A percentile compares a stretch with the other conserved stretches of the same genome.
Conservation (phyloP, 495 filamentous ascomycete genomes). For the Cetradonia linearis region DNA sequence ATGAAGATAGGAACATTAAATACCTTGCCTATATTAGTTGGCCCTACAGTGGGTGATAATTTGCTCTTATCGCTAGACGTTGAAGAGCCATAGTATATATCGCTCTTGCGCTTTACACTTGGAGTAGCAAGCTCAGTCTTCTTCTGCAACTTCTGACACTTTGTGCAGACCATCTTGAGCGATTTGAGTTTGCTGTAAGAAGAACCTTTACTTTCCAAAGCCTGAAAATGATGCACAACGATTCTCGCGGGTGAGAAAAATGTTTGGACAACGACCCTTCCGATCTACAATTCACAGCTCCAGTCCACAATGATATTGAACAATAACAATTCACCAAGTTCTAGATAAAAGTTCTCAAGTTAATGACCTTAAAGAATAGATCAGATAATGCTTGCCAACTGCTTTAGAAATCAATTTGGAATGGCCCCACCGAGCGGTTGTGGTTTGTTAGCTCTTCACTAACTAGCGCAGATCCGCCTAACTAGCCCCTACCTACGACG, state of each 20-base stretch:
- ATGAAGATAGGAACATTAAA: conserved; percentile 13
- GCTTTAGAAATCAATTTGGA: too few relatives aligned
- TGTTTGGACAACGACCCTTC: too few relatives aligned
- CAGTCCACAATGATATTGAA: too few relatives aligned
- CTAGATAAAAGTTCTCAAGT: too few relatives aligned
- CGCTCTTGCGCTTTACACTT: conserved; percentile 58
- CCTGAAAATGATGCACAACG: not conserved
- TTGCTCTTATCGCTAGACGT: conserved; percentile 28
- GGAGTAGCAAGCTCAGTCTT: conserved; percentile 56
- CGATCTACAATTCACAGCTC: too few relatives aligned
- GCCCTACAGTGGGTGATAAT: conserved; percentile 45
- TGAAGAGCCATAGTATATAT: conserved; percentile 61
- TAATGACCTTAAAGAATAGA: too few relatives aligned
- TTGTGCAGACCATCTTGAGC: conserved; percentile 54
- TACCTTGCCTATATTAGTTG: conserved; percentile 45
- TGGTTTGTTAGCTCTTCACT: not conserved
- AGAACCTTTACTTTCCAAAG: not conserved
- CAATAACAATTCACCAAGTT: too few relatives aligned
- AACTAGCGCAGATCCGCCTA: not conserved
- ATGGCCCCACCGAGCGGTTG: too few relatives aligned
- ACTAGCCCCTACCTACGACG: not conserved
- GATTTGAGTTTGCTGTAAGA: not conserved
- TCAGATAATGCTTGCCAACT: too few relatives aligned
- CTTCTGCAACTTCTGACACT: conserved; percentile 54
- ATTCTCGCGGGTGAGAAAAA: too few relatives aligned